Evolutionary conservation across 2,329 filamentous ascomycete genomes (phyloP).

Genomic region (Epichloe typhina): DNA sequence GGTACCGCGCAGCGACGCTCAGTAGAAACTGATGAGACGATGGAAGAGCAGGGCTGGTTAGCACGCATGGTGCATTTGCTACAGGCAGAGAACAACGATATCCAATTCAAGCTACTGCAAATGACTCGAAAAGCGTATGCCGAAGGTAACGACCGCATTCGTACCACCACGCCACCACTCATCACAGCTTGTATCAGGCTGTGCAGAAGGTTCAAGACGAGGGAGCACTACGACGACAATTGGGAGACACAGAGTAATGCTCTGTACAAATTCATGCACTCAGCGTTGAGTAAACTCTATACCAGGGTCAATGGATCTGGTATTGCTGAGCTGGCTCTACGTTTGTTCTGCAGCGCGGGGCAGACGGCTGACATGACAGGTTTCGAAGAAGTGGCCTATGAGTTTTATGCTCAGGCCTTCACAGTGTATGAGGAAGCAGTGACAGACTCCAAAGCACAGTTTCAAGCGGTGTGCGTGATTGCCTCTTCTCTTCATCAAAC

Average conservation of each 20-base stretch:
- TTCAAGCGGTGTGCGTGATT: constrained; percentile 93
- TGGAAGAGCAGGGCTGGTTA: constrained; percentile 96
- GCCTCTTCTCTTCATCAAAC: constrained; percentile 80
- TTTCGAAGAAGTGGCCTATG: constrained; percentile 92
- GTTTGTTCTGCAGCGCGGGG: constrained; percentile 81
- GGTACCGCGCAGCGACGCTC: constrained; percentile 64
- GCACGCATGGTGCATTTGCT: constrained; percentile 86
- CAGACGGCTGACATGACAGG: constrained; percentile 84
- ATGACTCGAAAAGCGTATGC: constrained; percentile 73
- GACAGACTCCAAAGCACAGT: constrained; percentile 90
- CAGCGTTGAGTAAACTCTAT: constrained; percentile 74
- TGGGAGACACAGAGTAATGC: constrained; percentile 55
- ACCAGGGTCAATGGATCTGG: constrained; percentile 65
- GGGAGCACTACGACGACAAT: constrained; percentile 67
- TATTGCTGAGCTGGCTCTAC: constrained; percentile 75
- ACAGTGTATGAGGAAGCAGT: constrained; percentile 96
- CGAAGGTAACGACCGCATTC: constrained; percentile 88
- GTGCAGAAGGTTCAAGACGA: constrained; percentile 73
- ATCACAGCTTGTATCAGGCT: constrained; percentile 85
- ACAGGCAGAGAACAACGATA: constrained; percentile 73
- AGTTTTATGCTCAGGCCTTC: constrained; percentile 96
- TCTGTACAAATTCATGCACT: constrained; percentile 92
- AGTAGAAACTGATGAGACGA: constrained; percentile 85
- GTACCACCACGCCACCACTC: constrained; percentile 86
- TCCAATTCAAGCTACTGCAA: constrained; percentile 87